Percentiles rank a stretch among this genome's conserved stretches.
These are phyloP conservation scores for Gnomoniopsis sp. DNA, from an alignment of 2,329 filamentous ascomycete species.

Conservation along the genomic window DNA sequence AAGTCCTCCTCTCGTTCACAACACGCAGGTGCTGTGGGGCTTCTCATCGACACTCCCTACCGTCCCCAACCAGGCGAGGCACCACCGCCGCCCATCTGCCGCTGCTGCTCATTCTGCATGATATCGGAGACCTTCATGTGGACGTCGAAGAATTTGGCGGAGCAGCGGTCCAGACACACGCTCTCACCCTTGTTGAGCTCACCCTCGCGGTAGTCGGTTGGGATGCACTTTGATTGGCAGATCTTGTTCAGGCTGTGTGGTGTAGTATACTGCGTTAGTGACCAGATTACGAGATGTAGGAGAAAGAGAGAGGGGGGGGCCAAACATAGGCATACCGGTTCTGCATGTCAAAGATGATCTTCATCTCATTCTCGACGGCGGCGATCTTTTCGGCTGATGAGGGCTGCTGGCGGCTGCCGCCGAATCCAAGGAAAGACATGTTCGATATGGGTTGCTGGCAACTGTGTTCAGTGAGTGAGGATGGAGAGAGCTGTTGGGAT, in stretches of 20 bases:
- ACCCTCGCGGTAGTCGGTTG: slow-evolving; percentile 85
- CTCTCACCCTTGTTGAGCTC: slow-evolving; percentile 99
- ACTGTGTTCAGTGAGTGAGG: neutral
- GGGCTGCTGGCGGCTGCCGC: slow-evolving; percentile 67
- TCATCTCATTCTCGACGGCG: slow-evolving; percentile 93
- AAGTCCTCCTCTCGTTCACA: no score
- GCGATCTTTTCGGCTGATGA: slow-evolving; percentile 96
- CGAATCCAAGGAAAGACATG: slow-evolving; percentile 29
- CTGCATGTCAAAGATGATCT: slow-evolving; percentile 97
- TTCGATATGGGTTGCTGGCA: slow-evolving; percentile 15
- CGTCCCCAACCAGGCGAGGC: slow-evolving; percentile 36
- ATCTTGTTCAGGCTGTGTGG: slow-evolving; percentile 71
- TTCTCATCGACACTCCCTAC: neutral
- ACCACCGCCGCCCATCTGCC: slow-evolving; percentile 55
- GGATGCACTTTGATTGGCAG: slow-evolving; percentile 93
- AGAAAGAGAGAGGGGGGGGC: slow-evolving; percentile 11
- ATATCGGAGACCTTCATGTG: slow-evolving; percentile 97
- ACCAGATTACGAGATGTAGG: slow-evolving; percentile 3
- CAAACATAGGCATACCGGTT: slow-evolving; percentile 68
- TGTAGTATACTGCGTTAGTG: neutral
- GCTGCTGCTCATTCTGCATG: slow-evolving; percentile 83
- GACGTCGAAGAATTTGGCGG: slow-evolving; percentile 97
- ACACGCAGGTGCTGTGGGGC: no score
- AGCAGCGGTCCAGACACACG: slow-evolving; percentile 96
- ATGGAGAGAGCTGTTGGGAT: no score